phyloP scores from a whole-genome alignment of 495 filamentous ascomycete species.

The Penicillium verhagenii region DNA sequence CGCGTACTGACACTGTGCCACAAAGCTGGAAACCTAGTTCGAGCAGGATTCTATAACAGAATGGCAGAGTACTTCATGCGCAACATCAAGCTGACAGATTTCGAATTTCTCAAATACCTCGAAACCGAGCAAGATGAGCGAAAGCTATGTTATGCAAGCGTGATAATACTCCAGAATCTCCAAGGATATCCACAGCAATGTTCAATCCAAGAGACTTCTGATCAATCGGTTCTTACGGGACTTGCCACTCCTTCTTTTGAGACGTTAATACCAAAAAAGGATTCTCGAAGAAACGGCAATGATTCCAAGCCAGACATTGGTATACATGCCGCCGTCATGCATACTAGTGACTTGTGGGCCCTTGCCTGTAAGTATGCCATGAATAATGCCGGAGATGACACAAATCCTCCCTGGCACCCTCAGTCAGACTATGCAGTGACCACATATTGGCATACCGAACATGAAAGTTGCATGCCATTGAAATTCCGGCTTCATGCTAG shows the following conservation, averaged over 20 bases:
- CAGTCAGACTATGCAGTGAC: conserved; percentile 43
- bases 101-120: conserved; percentile 20
- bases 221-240: not conserved
- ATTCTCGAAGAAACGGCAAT: not conserved
- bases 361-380: conserved; percentile 40
- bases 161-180: conserved; percentile 38
- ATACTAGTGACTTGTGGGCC: conserved; percentile 41
- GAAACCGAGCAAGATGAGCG: conserved; percentile 35
- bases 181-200: conserved; percentile 25
- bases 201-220: not conserved
- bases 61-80: conserved; percentile 38
- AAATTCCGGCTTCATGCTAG: conserved; percentile 41
- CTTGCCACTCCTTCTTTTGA: conserved; percentile 1
- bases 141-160: conserved; percentile 36
- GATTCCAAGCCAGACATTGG: conserved; percentile 34
- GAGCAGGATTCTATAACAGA: conserved; percentile 36
- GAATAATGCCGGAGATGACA: conserved; percentile 23
- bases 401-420: conserved; percentile 43
- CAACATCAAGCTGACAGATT: conserved; percentile 23
- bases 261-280: conserved; percentile 2
- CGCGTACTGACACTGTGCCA: not conserved
- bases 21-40: conserved; percentile 34
- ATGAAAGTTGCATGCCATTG: conserved; percentile 43
- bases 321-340: conserved; percentile 35
- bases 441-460: conserved; percentile 41